phyloP scores from a whole-genome alignment of 495 filamentous ascomycete genomes.

The Aspergillus homomorphus region DNA sequence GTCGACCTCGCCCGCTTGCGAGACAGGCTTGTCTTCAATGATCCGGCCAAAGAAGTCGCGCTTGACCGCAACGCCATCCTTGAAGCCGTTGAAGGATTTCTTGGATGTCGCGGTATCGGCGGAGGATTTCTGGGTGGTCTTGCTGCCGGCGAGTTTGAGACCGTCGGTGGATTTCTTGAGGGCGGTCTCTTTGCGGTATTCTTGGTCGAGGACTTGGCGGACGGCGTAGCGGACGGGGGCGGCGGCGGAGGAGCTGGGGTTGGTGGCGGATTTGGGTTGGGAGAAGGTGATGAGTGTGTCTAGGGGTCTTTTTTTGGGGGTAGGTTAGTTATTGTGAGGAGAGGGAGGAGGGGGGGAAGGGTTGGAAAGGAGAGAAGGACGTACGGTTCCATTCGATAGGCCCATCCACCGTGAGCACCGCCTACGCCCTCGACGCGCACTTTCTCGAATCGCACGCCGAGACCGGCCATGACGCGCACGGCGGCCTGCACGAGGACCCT shows the following conservation, averaged over 20 bases:
- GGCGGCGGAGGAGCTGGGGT: slow-evolving; percentile 50
- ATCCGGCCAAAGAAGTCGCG: slow-evolving; percentile 88
- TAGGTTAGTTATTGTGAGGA: not conserved
- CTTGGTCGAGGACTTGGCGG: slow-evolving; percentile 86
- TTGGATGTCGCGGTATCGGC: not conserved
- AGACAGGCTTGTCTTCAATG: slow-evolving; percentile 47
- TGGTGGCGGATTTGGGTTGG: slow-evolving; percentile 33
- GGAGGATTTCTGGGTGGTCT: slow-evolving; percentile 15
- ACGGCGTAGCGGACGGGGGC: slow-evolving; percentile 82
- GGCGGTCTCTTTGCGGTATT: slow-evolving; percentile 67
- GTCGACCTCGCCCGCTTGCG: too few species aligned
- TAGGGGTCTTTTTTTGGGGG: slow-evolving; percentile 49
- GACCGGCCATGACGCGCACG: slow-evolving; percentile 72
- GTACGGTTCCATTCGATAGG: slow-evolving; percentile 94
- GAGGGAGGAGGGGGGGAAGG: not conserved
- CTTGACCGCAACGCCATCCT: slow-evolving; percentile 51
- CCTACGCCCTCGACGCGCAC: slow-evolving; percentile 69
- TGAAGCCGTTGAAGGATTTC: too few species aligned
- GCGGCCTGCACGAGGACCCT: slow-evolving; percentile 74
- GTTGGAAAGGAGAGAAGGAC: slow-evolving; percentile 28
- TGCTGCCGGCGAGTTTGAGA: slow-evolving; percentile 35
- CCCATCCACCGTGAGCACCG: slow-evolving; percentile 59
- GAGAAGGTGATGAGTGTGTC: slow-evolving; percentile 59
- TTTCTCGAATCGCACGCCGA: slow-evolving; percentile 78
- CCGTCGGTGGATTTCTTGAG: slow-evolving; percentile 45